phyloP scores from a whole-genome alignment of 441 rosid species.

The Raphanus hybrid region DNA sequence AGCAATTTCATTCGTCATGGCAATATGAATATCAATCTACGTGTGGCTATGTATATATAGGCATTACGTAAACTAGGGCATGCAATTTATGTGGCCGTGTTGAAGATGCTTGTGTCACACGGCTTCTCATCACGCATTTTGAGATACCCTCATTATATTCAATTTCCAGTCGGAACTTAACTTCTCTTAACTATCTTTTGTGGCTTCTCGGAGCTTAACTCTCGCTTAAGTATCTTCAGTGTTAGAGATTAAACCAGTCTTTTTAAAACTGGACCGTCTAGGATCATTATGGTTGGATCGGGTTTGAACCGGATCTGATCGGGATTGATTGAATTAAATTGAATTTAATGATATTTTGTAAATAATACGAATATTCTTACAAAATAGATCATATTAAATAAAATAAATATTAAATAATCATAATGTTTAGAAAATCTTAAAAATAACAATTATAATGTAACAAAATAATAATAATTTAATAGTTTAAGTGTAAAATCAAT shows the following conservation, averaged over 20 bases:
- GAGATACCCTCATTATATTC: slow-evolving; percentile 26
- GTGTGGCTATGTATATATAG: slow-evolving; percentile 5
- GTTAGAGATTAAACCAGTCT: background rate
- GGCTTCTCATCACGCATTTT: slow-evolving; percentile 36
- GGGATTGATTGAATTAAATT: too few species aligned
- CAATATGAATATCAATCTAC: background rate
- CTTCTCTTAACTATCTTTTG: background rate
- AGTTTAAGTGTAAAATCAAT: too few species aligned
- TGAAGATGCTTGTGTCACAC: slow-evolving; percentile 33
- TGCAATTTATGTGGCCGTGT: slow-evolving; percentile 31
- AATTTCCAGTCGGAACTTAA: slow-evolving; percentile 10
- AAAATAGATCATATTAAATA: too few species aligned
- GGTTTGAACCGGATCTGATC: too few species aligned
- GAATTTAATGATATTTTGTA: too few species aligned
- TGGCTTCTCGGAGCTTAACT: slow-evolving; percentile 3
- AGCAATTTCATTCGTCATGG: slow-evolving; percentile 14
- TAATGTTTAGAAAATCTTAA: too few species aligned
- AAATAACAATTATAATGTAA: too few species aligned
- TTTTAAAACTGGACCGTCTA: too few species aligned
- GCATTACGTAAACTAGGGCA: slow-evolving; percentile 28
- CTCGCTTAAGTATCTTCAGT: background rate
- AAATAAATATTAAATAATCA: too few species aligned
- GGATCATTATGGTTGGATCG: too few species aligned
- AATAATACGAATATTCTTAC: too few species aligned
- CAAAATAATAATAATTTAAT: too few species aligned